Percentiles rank a stretch among this genome's conserved stretches.
Evolutionary conservation across 2,329 filamentous ascomycete species (phyloP).

Genomic region (Cadophora sp.): DNA sequence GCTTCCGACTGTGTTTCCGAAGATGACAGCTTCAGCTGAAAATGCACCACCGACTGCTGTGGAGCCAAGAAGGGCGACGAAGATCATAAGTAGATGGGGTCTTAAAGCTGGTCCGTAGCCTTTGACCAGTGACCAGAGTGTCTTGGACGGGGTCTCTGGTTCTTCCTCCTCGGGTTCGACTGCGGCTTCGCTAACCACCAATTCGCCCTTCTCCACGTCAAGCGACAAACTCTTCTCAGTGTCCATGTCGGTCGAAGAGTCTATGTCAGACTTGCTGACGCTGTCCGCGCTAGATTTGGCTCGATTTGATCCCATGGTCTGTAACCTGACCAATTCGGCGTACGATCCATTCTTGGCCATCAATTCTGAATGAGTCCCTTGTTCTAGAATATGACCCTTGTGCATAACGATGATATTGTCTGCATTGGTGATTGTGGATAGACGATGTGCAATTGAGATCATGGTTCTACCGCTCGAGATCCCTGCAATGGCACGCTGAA

Average conservation of each 20-base stretch:
- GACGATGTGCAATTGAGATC: constrained; percentile 89
- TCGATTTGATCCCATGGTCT: constrained; percentile 39
- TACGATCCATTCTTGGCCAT: constrained; percentile 64
- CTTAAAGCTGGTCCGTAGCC: constrained; percentile 21
- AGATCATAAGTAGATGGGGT: constrained; percentile 26
- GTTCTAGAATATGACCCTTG: constrained; percentile 75
- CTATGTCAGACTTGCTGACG: constrained; percentile 23
- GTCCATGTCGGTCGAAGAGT: constrained; percentile 23
- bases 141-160: constrained; percentile 28
- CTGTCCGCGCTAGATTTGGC: constrained; percentile 23
- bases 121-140: constrained; percentile 29
- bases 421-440: constrained; percentile 89
- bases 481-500: constrained; percentile 81
- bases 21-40: constrained; percentile 61
- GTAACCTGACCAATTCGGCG: constrained; percentile 49
- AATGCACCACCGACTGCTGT: constrained; percentile 62
- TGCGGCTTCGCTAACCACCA: neutral
- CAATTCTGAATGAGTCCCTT: constrained; percentile 75
- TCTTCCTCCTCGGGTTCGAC: constrained; percentile 24
- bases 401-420: constrained; percentile 85
- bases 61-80: constrained; percentile 51
- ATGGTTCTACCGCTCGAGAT: constrained; percentile 85
- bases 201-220: neutral
- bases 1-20: constrained; percentile 57
- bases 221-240: constrained; percentile 19